Base-by-base conservation (phyloP, 2,329 filamentous ascomycete species). In the Penicillium glabrum region DNA sequence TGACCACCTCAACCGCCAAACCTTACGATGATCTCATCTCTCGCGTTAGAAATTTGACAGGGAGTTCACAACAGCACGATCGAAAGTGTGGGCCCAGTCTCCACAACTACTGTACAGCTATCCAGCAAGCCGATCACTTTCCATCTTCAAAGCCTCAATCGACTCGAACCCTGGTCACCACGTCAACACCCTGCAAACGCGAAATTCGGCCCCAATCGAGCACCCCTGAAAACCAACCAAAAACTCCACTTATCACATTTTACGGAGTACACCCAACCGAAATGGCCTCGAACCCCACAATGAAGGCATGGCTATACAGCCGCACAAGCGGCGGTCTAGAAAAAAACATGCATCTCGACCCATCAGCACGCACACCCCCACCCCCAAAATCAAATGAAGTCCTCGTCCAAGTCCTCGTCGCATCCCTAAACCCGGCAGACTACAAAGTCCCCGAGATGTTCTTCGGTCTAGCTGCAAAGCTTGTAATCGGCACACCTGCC, bases 351-450 rank as follows among this genome's bases (percentile, higher is more conserved):
- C 70, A 73, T 9, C 75, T 85, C 26, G 73, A 77, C 61, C 61
- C 74, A 2, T 65, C 72, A 11, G 75, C 79, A 4, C 69, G 79
- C 3, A 65, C 78, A 11, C 79, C 82, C 60, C 61, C 65, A 66
- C 16, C 70, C 69, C 44, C 73, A 61, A 57, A 64, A 64, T n/a
- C 72, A 70, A 67, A 78, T 37, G 77, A 84, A 59, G 67, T 87
- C 45, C 77, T 88, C 14, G 74, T 89, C 48, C 73, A 82, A 59
- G 81, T 89, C 8, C 71, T 82, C 56, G 74, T 78, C 55, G 77
- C 79, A 26, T 74, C 81, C 24, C 67, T 88, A 61, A 89, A 89
- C 67, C 86, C 86, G 0, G 82, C 82, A 27, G 87, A 89, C 77
- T 83, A 86, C 78, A 89, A 89, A 70, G 61, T 83, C 2, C 77